Evolutionary conservation across 73 alveolate species (phyloP), one percentile per base, ranked within the genome.

Genomic region (Paramecium biaurelia): DNA sequence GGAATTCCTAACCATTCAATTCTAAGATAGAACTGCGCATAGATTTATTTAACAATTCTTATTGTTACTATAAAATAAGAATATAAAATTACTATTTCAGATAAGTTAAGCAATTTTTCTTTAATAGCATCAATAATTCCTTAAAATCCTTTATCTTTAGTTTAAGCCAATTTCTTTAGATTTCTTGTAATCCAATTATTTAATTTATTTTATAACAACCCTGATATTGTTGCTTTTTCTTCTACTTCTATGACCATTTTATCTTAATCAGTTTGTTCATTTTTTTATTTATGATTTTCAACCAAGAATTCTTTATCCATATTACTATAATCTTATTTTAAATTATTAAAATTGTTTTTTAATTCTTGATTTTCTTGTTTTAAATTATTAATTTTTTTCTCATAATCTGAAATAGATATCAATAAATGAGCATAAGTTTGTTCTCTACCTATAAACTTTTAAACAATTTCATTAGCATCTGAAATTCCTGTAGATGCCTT

Each of bases 401-500:
- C 94, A 45, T 89, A 89, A 49, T 89, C 94, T 18, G 92, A 70
- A 21, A 89, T 89, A 1, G 89, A 89, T 24, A 89, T 89, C 1
- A 89, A 56, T 23, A 89, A 23, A 43, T 89, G 92, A 26, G 92
- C 87, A 49, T 89, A 89, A 1, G 94, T 89, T 37, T 67, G 45
- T 24, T 89, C 94, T 89, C 94, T 89, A n/a, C 74, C 87, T 24
- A 89, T 32, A 70, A 89, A 89, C 41, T 89, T 89, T 14, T 68
- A 41, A 42, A 89, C 94, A 15, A 89, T 89, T 26, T 70, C 89
- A 38, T 82, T 82, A 7, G 94, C 92, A 89, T 89, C 94, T 20
- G 41, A 42, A 1, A 89, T 88, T 3, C 94, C 94, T 38, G 94
- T 89, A 4, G 89, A 89, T 41, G 94, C 94, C 24, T 89, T 89